Base-by-base conservation (phyloP, 1,284 basidiomycete genomes). In the Lignosus rhinocerotis region DNA sequence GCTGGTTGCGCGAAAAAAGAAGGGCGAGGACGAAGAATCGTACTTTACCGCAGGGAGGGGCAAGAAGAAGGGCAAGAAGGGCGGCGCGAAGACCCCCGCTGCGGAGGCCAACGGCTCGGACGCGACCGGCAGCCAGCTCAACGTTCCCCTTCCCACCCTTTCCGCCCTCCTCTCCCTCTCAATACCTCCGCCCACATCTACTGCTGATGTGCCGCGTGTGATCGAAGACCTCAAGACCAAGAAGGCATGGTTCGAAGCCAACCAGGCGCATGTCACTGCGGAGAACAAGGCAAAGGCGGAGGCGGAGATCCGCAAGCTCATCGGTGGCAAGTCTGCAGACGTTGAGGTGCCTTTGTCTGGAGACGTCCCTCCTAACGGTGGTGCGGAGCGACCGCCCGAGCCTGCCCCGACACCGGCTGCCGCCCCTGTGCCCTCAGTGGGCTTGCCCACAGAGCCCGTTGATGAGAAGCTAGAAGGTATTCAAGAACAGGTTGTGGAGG, bases 141-240 rank as follows among this genome's bases (percentile, higher is more conserved):
- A 96, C 72, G 78, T 99, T 48, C 93, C 94, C 3, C 85, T 98
- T 57, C 76, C 88, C 34, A 96, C 92, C 10, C 86, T 99, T 48
- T 84, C 90, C 43, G 96, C 96, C 1, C 85, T 99, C 48, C 83
- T 97, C 57, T 80, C 86, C 14, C 82, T 99, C 34, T 94, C 93
- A 52, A 98, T 99, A 70, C 88, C 94, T 31, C 92, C 95, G 21
- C 97, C 97, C 0, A 80, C 87, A 9, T 88, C 88, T 43, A 76
- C 84, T 48, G 79, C 82, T 12, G 96, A 99, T 70, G 82, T 96
- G 34, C 82, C 87, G 51, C 90, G 93, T 53, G 87, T 94, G 38
- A 81, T 99, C 60, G 90, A 93, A 69, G 93, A 98, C 72, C 80
- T 99, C 58, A 90, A 92, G 76, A 93, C 87, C 56, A 99, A 99